These are phyloP conservation scores for Mucor irregularis DNA, from an alignment of 371 early-diverging fungal genomes.

Conservation along the genomic window DNA sequence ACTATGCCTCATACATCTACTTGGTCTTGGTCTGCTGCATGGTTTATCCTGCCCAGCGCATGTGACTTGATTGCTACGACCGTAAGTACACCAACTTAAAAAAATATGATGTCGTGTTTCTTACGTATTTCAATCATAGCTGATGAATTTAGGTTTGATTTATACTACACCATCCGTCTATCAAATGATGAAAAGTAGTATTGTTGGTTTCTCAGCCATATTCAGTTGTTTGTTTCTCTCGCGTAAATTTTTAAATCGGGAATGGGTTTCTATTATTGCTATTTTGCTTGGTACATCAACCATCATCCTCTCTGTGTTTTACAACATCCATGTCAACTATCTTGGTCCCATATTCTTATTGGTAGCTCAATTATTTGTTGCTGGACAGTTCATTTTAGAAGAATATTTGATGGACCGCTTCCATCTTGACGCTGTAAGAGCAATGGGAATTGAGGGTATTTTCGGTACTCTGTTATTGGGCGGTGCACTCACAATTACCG, in stretches of 20 bases:
- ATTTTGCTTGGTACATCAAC: constrained; percentile 35
- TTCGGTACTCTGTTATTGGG: constrained; percentile 36
- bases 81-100: constrained; percentile 21
- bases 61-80: constrained; percentile 48
- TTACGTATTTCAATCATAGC: constrained; percentile 11
- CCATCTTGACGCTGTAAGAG: constrained; percentile 43
- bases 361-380: constrained; percentile 44
- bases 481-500: constrained; percentile 20
- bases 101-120: not conserved
- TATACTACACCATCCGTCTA: constrained; percentile 49
- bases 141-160: constrained; percentile 45
- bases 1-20: constrained; percentile 26
- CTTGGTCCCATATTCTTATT: constrained; percentile 34
- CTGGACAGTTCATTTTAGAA: constrained; percentile 45
- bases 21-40: constrained; percentile 32
- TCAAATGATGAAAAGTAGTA: constrained; percentile 49
- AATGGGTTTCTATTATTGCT: constrained; percentile 35
- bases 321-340: constrained; percentile 14
- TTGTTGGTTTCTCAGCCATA: constrained; percentile 50
- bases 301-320: constrained; percentile 17
- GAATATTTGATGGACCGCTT: constrained; percentile 49
- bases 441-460: constrained; percentile 49
- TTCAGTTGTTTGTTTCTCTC: constrained; percentile 42
- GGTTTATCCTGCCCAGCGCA: constrained; percentile 47
- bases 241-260: constrained; percentile 37